Percentiles rank a stretch among this genome's conserved stretches.
phyloP scores from a whole-genome alignment of 1,284 basidiomycete species.

The Apiotrichum montevideense region DNA sequence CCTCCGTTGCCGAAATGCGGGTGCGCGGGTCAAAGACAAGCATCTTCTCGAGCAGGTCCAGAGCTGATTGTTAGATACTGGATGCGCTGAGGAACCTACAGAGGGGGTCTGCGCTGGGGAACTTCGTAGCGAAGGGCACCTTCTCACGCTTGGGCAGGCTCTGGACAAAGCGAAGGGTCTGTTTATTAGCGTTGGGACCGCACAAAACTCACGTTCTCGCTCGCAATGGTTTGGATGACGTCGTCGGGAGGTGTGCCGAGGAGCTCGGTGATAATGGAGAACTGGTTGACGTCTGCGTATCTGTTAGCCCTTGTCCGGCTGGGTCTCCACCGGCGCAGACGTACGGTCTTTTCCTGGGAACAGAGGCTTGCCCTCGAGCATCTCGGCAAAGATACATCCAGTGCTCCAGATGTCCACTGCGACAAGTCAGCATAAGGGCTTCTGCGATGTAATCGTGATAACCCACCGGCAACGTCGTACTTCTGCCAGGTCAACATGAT shows the following conservation, averaged over 20 bases:
- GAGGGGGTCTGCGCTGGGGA: slow-evolving; percentile 80
- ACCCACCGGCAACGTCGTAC: slow-evolving; percentile 83
- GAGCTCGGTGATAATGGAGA: slow-evolving; percentile 98
- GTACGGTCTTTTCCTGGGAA: slow-evolving; percentile 94
- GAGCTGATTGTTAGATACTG: slow-evolving; percentile 52
- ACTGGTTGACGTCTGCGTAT: slow-evolving; percentile 91
- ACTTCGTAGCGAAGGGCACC: slow-evolving; percentile 89
- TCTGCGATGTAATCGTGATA: not conserved
- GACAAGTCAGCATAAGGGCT: slow-evolving; percentile 10
- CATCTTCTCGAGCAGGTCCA: slow-evolving; percentile 98
- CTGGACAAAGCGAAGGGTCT: slow-evolving; percentile 99
- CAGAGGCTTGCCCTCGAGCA: slow-evolving; percentile 96
- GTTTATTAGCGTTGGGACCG: slow-evolving; percentile 3
- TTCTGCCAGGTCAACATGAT: slow-evolving; percentile 99
- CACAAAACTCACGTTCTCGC: slow-evolving; percentile 74
- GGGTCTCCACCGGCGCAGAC: slow-evolving; percentile 18
- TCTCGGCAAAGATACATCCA: slow-evolving; percentile 99
- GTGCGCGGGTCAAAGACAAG: slow-evolving; percentile 97
- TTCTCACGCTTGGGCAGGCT: slow-evolving; percentile 93
- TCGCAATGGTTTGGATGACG: slow-evolving; percentile 97
- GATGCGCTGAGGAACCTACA: slow-evolving; percentile 49
- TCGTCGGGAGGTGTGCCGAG: slow-evolving; percentile 97
- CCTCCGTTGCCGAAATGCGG: slow-evolving; percentile 88
- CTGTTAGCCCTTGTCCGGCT: not conserved
- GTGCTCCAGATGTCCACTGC: slow-evolving; percentile 96